Evolutionary conservation across 495 filamentous ascomycete species (phyloP).

Genomic region (Penicillium pancosmium): DNA sequence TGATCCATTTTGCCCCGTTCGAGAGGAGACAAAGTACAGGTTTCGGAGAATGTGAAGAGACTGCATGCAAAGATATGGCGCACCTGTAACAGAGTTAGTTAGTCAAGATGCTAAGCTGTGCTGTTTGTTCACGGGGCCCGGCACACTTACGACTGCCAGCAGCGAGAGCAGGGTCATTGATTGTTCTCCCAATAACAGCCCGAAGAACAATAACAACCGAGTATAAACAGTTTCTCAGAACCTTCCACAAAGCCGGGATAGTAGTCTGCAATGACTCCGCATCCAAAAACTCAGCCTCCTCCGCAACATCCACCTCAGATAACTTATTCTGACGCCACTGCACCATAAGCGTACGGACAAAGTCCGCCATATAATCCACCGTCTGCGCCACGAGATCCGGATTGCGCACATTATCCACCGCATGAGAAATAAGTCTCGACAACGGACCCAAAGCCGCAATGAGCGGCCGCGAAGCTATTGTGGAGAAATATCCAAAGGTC

Average conservation of each 20-base stretch:
- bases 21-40: slow-evolving; percentile 84
- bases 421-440: slow-evolving; percentile 73
- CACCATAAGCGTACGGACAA: slow-evolving; percentile 69
- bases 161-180: slow-evolving; percentile 57
- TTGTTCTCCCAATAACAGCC: slow-evolving; percentile 68
- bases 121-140: not conserved
- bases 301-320: slow-evolving; percentile 76
- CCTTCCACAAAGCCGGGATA: slow-evolving; percentile 76
- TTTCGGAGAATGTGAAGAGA: slow-evolving; percentile 78
- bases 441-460: slow-evolving; percentile 77
- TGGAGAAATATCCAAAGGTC: slow-evolving; percentile 59
- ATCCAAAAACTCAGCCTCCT: slow-evolving; percentile 70
- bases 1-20: slow-evolving; percentile 71
- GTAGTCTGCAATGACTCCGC: slow-evolving; percentile 70
- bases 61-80: slow-evolving; percentile 74
- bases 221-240: slow-evolving; percentile 81
- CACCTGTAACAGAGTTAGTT: slow-evolving; percentile 38
- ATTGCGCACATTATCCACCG: slow-evolving; percentile 66
- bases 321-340: slow-evolving; percentile 87
- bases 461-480: slow-evolving; percentile 66
- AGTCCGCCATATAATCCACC: slow-evolving; percentile 71
- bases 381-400: slow-evolving; percentile 61
- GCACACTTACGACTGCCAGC: slow-evolving; percentile 54
- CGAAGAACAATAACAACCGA: slow-evolving; percentile 75
- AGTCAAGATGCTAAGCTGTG: not conserved